Evolutionary conservation across 1,284 basidiomycete genomes (phyloP), one percentile per base, ranked within the genome.

Genomic region (Puccinia triticina): DNA sequence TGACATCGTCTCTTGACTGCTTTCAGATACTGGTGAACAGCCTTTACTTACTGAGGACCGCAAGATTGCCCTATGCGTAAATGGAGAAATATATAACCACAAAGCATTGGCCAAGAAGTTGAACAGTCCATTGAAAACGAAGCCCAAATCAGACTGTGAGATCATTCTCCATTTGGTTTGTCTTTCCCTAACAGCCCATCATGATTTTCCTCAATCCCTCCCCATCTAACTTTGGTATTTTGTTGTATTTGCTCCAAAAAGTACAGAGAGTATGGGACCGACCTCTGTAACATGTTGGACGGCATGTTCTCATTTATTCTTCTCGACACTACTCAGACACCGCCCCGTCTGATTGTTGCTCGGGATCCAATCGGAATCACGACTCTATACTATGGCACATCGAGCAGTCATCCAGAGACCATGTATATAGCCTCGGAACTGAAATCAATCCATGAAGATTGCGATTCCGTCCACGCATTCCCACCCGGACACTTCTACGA

Each of bases 31-130:
- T 43, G 97, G 97, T 85, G 97, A 97, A 57, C 97, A 99, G 87
- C 97, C 97, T 32, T 90, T 99, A 80, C 88, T 93, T 84, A 95
- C 93, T 88, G 91, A 93, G 72, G 95, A 98, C 85, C 93, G 92
- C 82, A 93, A 93, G 86, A 88, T 93, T 84, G 90, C 93, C 85
- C 92, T 99, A 80, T 92, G 94, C 83, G 97, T 99, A 87, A 99
- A 99, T 88, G 97, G 97, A 80, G 97, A 99, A 88, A 99, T 99
- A 86, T 99, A 99, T 90, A 99, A 99, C 90, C 94, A 99, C 87
- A 89, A 94, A 83, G 90, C 92, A 53, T 91, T 99, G 71, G 92
- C 94, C 84, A 91, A 92, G 82, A 88, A 88, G 40, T 89, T 96
- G 85, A 91, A 90, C 85, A 91, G 92, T 84, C 91, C 92, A 83